Evolutionary conservation across 140 eudicot genomes (phyloP), one percentile per base, ranked within the genome.

Genomic region (Senecio squalidus): DNA sequence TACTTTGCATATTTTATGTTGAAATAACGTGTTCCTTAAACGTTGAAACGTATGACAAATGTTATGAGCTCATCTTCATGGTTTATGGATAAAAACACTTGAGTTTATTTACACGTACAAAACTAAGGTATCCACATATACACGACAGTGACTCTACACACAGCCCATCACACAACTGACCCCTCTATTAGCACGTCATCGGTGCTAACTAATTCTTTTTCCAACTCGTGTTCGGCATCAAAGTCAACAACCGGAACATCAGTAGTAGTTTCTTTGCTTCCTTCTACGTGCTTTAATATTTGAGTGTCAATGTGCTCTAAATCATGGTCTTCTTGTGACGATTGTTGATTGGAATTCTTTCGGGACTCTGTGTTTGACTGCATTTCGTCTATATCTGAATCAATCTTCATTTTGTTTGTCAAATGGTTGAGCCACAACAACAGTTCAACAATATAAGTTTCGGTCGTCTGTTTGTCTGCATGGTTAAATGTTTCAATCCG

Each of bases 401-500:
- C 29, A 48, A 71, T 60, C 74, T 76, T 82, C 10, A 72, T 55
- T 10, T 76, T 80, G 58, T 49, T 77, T 18, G 68, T 76, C 68
- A 91, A 68, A 77, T 60, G 75, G 55, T 83, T 78, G 49, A 91
- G 98, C 97, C 97, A 90, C 58, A 75, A 38, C 61, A 90, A 66
- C 36, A 80, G 68, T 44, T 90, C 88, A n/a, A 79, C 75, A 3
- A 90, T 86, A 73, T 74, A 83, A 47, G 81, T 73, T 68, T 90
- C 97, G 7, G 91, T 81, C 66, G 69, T 60, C 45, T 34, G 31
- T 79, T 76, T 86, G 80, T 90, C 82, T 27, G 95, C 97, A 45
- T 90, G 84, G 68, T 90, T 76, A 70, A 90, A 84, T 47, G 97
- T 90, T 66, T 86, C 95, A 0, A 90, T 72, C 38, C 79, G 83